Evolutionary conservation across 352 stramenopile species (phyloP).

Genomic region (Globisporangium barbulae): DNA sequence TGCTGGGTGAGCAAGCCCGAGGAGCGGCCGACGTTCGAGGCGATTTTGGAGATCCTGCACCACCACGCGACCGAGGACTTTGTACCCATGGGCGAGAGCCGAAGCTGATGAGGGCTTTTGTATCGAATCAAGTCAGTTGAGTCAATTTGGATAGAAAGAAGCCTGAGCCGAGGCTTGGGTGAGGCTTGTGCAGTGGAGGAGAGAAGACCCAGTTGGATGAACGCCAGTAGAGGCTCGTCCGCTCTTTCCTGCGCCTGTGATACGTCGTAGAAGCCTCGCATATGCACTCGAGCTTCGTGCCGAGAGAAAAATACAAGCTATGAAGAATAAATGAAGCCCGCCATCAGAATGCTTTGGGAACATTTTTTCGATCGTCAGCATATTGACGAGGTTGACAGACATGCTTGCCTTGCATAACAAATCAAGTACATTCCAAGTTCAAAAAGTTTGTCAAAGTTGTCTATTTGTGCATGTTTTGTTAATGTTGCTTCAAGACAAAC

Average conservation of each 20-base stretch:
- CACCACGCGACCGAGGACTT: conserved; percentile 16
- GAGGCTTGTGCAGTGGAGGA: neutral
- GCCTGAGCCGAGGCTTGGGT: neutral
- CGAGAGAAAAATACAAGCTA: neutral
- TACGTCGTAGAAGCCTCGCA: neutral
- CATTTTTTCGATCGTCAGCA: neutral
- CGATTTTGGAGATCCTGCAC: conserved; percentile 74
- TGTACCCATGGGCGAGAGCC: conserved; percentile 15
- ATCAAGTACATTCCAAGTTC: no score
- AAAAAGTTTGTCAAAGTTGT: no score
- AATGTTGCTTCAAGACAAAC: no score
- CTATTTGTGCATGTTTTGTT: no score
- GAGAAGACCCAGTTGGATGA: neutral
- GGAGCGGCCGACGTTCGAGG: conserved; percentile 77
- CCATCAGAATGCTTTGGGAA: neutral
- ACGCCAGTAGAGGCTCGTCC: conserved; percentile 1
- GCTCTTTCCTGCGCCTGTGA: neutral
- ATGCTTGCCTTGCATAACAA: no score
- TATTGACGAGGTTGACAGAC: no score
- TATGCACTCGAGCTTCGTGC: neutral
- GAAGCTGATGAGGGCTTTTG: conserved; percentile 8
- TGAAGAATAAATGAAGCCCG: neutral
- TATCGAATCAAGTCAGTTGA: neutral
- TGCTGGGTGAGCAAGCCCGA: conserved; percentile 78
- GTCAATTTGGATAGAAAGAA: neutral